These are phyloP conservation scores for Thuja plicata DNA, from an alignment of 83 land plant species.

Conservation along the genomic window DNA sequence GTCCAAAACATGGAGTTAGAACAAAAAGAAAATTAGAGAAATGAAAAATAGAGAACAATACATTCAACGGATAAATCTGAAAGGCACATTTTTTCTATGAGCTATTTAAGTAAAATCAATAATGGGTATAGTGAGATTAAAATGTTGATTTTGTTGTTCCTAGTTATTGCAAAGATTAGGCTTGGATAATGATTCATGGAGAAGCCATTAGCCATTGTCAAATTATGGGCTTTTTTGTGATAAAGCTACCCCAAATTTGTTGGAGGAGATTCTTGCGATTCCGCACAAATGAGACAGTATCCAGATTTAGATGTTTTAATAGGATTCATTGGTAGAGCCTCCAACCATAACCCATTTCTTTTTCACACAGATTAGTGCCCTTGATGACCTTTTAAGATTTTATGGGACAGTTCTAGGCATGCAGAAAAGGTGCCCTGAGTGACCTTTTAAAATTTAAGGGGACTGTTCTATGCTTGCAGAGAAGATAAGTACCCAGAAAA, in stretches of 20 bases:
- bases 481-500: background rate
- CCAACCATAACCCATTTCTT: background rate
- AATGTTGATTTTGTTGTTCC: background rate
- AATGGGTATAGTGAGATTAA: background rate
- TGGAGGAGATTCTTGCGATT: background rate
- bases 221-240: background rate
- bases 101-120: background rate
- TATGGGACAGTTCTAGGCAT: background rate
- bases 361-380: background rate
- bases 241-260: background rate
- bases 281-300: background rate
- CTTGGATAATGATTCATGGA: too few relatives aligned
- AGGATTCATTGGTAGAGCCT: background rate
- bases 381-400: too few relatives aligned
- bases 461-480: too few relatives aligned
- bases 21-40: too few relatives aligned
- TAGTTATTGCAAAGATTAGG: too few relatives aligned
- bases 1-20: too few relatives aligned
- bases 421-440: background rate
- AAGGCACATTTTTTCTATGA: too few relatives aligned
- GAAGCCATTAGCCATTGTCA: too few relatives aligned
- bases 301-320: background rate
- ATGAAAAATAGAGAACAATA: too few relatives aligned
- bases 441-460: too few relatives aligned
- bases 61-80: too few relatives aligned